A percentile compares a stretch with the other conserved stretches of the same genome.
These are phyloP conservation scores for Fusarium verticillioides DNA, from an alignment of 2,329 filamentous ascomycete species.

Conservation along the genomic window DNA sequence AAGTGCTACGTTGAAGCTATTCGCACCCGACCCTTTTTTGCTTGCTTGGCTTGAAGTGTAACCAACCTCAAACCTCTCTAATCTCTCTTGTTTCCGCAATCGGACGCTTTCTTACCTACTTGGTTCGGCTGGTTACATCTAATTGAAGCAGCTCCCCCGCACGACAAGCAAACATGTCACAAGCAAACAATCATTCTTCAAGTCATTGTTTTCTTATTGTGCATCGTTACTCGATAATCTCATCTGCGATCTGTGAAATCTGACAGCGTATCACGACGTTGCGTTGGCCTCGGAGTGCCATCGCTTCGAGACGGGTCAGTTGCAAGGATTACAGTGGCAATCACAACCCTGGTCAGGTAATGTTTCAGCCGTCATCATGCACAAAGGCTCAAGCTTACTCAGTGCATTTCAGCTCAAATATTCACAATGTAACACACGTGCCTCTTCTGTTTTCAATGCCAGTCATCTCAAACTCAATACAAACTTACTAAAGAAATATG, in stretches of 20 bases:
- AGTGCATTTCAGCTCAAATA: neutral
- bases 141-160: slow-evolving; percentile 12
- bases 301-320: neutral
- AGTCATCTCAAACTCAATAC: neutral
- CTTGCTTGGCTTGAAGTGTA: slow-evolving; percentile 7
- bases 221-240: slow-evolving; percentile 17
- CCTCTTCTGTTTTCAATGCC: neutral
- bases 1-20: slow-evolving; percentile 30
- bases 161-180: slow-evolving; percentile 11
- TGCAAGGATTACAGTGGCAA: neutral
- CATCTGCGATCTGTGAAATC: slow-evolving; percentile 1
- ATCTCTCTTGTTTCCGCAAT: neutral
- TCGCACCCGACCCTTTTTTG: neutral
- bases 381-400: neutral
- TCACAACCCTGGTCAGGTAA: neutral
- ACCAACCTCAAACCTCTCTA: slow-evolving; percentile 2
- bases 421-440: neutral
- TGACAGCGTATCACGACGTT: slow-evolving; percentile 23
- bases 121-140: slow-evolving; percentile 23
- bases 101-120: neutral
- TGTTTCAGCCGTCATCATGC: neutral
- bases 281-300: neutral
- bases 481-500: neutral
- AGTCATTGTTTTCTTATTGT: neutral
- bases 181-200: neutral